Evolutionary conservation across 1,284 basidiomycete species (phyloP), one percentile per base, ranked within the genome.

Genomic region (Caloboletus inedulis): DNA sequence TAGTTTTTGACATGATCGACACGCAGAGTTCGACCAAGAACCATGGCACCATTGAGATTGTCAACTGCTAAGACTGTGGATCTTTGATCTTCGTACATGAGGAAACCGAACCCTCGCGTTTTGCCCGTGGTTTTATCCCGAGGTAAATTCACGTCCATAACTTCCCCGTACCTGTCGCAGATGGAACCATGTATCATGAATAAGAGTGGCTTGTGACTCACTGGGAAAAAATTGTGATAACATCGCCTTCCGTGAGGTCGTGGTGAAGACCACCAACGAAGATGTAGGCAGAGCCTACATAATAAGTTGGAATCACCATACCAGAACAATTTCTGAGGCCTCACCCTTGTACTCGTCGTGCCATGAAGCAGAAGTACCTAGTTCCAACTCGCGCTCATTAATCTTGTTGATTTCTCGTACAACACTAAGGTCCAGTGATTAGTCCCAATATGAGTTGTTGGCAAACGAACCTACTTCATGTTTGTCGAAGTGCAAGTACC

Each of bases 41-140:
- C 88, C 59, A 86, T 84, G 37, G 94, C 89, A 31, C 97, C 97
- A 66, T 98, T 98, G 71, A 99, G 81, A 73, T 99, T 99, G 75
- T 99, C 97, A 58, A 99, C 96, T 6, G 97, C 97, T 35, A 99
- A 79, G 47, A 98, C 74, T 4, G 97, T 99, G 52, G 91, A 95
- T 43, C 93, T 82, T 72, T 99, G 97, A 73, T 99, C 94, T 72
- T 97, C 92, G 71, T 98, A 99, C 95, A 99, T 98, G 56, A 99
- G 76, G 73, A 98, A 99, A 3, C 85, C 95, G 68, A 99, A 99
- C 0, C 97, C 97, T 62, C 79, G 84, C 4, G 87, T 78, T 68
- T 94, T 94, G 30, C 92, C 91, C 0, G 94, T 94, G 57, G 87
- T 79, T 67, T 94, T 93, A 72, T 96, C 91, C 43, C 94, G 82